Evolutionary conservation across 345 rosid genomes (phyloP), one percentile per base, ranked within the genome.

Genomic region (Acer saccharum): DNA sequence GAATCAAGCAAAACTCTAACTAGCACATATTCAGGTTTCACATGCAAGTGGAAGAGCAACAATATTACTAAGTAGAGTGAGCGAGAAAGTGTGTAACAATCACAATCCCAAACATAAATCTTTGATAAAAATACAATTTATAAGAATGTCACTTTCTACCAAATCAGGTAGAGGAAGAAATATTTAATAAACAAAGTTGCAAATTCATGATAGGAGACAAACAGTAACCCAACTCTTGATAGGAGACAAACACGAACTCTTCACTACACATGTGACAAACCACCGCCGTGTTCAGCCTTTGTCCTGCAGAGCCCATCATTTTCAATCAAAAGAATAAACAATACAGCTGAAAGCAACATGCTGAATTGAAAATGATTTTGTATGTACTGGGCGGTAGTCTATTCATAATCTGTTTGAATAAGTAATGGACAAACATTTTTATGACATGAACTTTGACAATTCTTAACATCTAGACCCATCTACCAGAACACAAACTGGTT

Each of bases 231-330:
- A 61, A 46, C n/a, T n/a, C 60, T 58, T 46, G 52, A 14, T 1
- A 13, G 3, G 32, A 54, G 35, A 71, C 65, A 62, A 18, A 54
- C 23, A 14, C 10, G 65, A 9, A 60, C n/a, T 75, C 82, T 78
- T 89, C 93, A 92, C 72, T 86, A 92, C 81, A 92, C 91, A 29
- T 84, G 95, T 14, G 95, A 89, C 44, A 82, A 32, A 10, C 93
- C 93, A 9, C 92, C 90, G 54, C 89, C 88, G 1, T 75, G 84
- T 78, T 94, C 91, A 16, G 96, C 88, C 39, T 78, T 75, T 10
- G 97, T 91, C 91, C 98, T 93, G 88, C 83, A 84, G 75, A 77
- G 7, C 23, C 60, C 54, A 43, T 55, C 68, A 70, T 66, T 78
- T 58, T 66, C 13, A 29, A 23, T 61, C 23, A 41, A 62, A 17